Conservation (phyloP, 306 rosid genomes). For the Mimosa bimucronata region DNA sequence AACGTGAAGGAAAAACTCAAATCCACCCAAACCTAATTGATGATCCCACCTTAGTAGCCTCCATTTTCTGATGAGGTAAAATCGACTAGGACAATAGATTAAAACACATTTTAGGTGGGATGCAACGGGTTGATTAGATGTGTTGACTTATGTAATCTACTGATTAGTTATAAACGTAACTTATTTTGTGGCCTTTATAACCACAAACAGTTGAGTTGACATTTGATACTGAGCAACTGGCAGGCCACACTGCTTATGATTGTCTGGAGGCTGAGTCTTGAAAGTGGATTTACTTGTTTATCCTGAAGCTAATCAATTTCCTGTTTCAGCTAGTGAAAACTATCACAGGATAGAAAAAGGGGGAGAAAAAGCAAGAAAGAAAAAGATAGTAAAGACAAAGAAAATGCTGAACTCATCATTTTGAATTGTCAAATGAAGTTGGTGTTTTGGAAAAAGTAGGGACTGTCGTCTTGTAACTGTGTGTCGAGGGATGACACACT, state of each 20-base stretch:
- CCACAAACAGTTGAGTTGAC: constrained; percentile 4
- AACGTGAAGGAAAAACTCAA: background rate
- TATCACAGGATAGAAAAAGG: background rate
- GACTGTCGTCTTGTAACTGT: constrained; percentile 31
- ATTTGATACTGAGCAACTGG: background rate
- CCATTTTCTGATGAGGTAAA: background rate
- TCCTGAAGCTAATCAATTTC: background rate
- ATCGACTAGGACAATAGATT: background rate
- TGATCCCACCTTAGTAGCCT: background rate
- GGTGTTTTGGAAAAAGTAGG: constrained; percentile 43
- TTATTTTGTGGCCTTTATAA: background rate
- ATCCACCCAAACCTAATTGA: background rate
- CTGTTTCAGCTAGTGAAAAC: background rate
- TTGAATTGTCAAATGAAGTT: constrained; percentile 38
- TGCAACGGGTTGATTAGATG: background rate
- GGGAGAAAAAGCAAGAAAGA: constrained; percentile 7
- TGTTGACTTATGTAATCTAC: background rate
- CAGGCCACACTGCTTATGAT: background rate
- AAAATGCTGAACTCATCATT: constrained; percentile 21
- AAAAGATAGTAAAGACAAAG: constrained; percentile 30
- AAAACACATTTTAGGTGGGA: background rate
- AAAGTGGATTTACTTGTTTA: background rate
- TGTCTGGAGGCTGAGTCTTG: background rate
- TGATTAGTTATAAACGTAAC: background rate
- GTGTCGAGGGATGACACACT: background rate